These are phyloP conservation scores for Talaromyces sp. DNA, from an alignment of 2,329 filamentous ascomycete genomes.

Conservation along the genomic window DNA sequence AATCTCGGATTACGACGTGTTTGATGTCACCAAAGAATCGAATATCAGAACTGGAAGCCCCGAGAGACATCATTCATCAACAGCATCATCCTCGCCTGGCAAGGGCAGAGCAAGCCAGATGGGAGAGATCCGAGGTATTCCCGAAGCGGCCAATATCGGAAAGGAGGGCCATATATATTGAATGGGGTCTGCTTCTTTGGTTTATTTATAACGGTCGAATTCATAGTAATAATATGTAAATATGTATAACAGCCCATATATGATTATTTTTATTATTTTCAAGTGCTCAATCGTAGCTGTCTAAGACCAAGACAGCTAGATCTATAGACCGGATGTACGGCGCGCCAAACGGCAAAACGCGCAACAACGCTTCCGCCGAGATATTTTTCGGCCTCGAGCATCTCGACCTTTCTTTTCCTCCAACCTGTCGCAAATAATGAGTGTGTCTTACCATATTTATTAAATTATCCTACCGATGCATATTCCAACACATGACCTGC, in stretches of 20 bases:
- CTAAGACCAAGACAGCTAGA: neutral
- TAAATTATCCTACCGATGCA: neutral
- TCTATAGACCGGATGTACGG: neutral
- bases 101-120: constrained; percentile 15
- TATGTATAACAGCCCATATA: neutral
- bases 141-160: constrained; percentile 43
- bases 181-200: constrained; percentile 4
- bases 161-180: constrained; percentile 33
- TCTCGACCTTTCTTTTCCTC: neutral
- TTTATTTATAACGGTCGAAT: constrained; percentile 6
- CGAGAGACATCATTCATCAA: constrained; percentile 13
- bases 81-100: neutral
- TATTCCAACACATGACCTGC: neutral
- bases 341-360: constrained; percentile 1
- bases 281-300: no score
- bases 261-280: neutral
- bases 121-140: constrained; percentile 58
- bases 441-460: neutral
- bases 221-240: neutral
- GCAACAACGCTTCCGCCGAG: constrained; percentile 1
- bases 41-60: constrained; percentile 10
- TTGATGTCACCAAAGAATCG: constrained; percentile 61
- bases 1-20: constrained; percentile 76
- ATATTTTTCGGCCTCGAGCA: neutral
- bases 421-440: neutral